These are phyloP conservation scores for Ilex aquifolium DNA, from an alignment of 257 asterid genomes.

Conservation along the genomic window DNA sequence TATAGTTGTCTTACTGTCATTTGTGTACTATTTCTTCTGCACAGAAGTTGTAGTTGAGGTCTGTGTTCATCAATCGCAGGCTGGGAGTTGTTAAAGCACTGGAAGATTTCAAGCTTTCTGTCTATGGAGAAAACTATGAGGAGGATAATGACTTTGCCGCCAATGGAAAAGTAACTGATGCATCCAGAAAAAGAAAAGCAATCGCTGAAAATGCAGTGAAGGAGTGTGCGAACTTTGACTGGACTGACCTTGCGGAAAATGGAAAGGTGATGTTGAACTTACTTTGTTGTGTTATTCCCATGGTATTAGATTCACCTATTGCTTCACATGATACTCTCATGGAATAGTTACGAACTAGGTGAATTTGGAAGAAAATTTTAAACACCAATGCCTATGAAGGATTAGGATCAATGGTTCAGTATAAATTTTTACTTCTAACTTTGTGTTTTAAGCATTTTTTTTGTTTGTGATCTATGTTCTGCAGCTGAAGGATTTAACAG, in stretches of 20 bases:
- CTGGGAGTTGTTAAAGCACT: conserved; percentile 82
- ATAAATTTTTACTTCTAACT: background rate
- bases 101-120: conserved; percentile 78
- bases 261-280: conserved; percentile 59
- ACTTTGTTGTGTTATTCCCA: conserved; percentile 3
- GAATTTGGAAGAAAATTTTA: background rate
- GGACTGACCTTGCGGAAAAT: conserved; percentile 84
- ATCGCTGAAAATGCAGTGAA: conserved; percentile 52
- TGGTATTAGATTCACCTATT: background rate
- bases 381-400: background rate
- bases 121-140: conserved; percentile 66
- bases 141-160: conserved; percentile 37
- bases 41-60: background rate
- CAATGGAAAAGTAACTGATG: conserved; percentile 43
- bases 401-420: background rate
- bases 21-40: background rate
- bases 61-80: conserved; percentile 26
- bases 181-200: conserved; percentile 74
- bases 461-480: conserved; percentile 6
- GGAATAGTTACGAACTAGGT: background rate
- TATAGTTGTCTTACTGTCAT: background rate
- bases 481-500: conserved; percentile 90
- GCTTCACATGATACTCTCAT: background rate
- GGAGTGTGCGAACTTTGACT: conserved; percentile 55
- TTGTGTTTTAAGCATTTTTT: background rate